Evolutionary conservation across 768 basidiomycete genomes (phyloP), one percentile per base, ranked within the genome.

Genomic region (Mycena albidolilacea): DNA sequence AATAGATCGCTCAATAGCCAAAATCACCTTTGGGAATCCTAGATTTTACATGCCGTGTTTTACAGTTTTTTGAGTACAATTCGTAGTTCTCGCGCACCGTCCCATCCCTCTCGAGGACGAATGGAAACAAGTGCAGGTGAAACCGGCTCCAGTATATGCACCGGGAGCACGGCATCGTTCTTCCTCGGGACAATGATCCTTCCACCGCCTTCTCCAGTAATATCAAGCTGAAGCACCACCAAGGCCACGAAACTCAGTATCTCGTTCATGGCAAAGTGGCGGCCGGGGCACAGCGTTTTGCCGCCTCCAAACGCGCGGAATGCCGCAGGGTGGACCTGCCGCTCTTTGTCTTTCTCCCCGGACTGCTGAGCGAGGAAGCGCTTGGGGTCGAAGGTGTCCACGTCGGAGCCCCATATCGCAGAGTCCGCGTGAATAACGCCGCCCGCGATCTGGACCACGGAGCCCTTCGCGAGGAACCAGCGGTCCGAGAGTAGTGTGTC

Each of bases 291-390:
- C 44, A 75, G 62, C 21, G 74, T 75, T 44, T 68, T 72, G 70
- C 70, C 74, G 21, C 74, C 74, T 2, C 74, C 74, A 37, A 75
- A 75, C 5, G 69, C 73, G 62, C 69, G 73, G 73, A 71, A 71
- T 9, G 73, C 73, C 12, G 73, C 73, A n/a, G 74, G 74, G 41
- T 75, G 69, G 8, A 75, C 70, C 59, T 72, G 55, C 17, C 50
- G 35, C 44, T 67, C 70, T 8, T n/a, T 69, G 21, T 10, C 41
- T 9, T 21, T 68, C 35, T 41, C 60, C 5, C 55, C 21, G 14
- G 46, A 68, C 54, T 52, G 62, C n/a, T 55, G 52, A 11, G 38
- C 60, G 39, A 71, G 65, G 50, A 75, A 75, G 19, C 74, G 69
- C n/a, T 35, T 39, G 4, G 64, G 66, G 64, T 71, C 66, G 39